Base-by-base conservation (phyloP, 768 basidiomycete genomes). In the Grammothele lineata region DNA sequence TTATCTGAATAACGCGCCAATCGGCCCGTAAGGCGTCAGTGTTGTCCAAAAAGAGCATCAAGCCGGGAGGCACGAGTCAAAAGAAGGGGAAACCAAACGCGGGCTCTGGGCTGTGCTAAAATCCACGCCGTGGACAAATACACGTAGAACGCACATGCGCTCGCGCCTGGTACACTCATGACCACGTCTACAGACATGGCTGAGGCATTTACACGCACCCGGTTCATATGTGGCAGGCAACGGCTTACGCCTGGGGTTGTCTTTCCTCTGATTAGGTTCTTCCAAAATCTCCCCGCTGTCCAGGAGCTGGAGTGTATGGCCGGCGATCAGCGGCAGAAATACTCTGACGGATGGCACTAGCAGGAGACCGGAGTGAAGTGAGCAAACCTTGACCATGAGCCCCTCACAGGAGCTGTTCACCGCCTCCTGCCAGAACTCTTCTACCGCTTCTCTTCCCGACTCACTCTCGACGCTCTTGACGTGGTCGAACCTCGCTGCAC, bases 171-270 rank as follows among this genome's bases (percentile, higher is more conserved):
- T n/a, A n/a, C n/a, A n/a, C n/a, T n/a, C n/a, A n/a, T n/a, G n/a
- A n/a, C n/a, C n/a, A n/a, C n/a, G n/a, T n/a, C n/a, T n/a, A n/a
- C n/a, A 36, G 35, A 33, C 25, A 40, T 37, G 23, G 22, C 21
- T 25, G 3, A 12, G 22, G 18, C 11, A 36, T 17, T 8, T 9
- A 36, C 9, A 51, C 49, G 40, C 47, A 76, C 85, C 75, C 35
- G 85, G 82, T 55, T 94, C 90, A 65, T 96, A 96, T 10, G 91
- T 90, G 14, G 92, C 87, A 15, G 81, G 85, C 25, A 94, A 66
- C 24, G 78, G 75, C 61, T 87, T 92, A 58, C 76, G 75, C 54
- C 79, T 71, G 30, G 65, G 43, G 54, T 64, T 67, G 33, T 70
- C 67, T 53, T 62, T 62, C 53, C 62, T 67, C 47, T 55, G 67